Evolutionary conservation across 768 basidiomycete species (phyloP), one percentile per base, ranked within the genome.

Genomic region (Amanita phalloides): DNA sequence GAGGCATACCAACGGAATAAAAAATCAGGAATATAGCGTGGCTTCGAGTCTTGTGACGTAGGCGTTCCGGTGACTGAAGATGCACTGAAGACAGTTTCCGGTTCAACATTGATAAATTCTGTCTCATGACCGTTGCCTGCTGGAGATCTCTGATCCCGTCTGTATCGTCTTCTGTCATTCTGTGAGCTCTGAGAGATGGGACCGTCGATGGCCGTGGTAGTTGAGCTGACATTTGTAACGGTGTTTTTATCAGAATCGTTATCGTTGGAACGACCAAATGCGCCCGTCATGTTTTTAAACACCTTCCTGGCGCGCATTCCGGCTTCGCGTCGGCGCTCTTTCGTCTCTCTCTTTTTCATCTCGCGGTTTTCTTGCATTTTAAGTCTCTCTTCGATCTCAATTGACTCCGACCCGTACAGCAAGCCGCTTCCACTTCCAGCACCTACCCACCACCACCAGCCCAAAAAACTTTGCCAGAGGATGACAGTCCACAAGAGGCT

Each of bases 401-500:
- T 67, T 30, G 69, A 63, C n/a, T 86, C 84, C 7, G 69, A 68
- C 30, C 68, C 63, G n/a, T 62, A 62, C 28, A 59, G 77, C 32
- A 71, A 56, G 5, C 68, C 68, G 26, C 83, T 75, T 7, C 84
- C 88, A 73, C 86, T 90, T 4, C 91, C 87, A 2, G 86, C 81
- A n/a, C 93, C 93, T 11, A 92, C 91, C 92, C 92, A 97, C 93
- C 93, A 97, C 93, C 93, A 97, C 90, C 91, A 97, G 0, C 90
- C 92, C 20, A 96, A 67, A 67, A 94, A 95, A 66, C 82, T 90
- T 73, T 99, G 96, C 96, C 96, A 99, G 17, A 98, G 77, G 9
- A 97, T 81, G 47, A 96, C 82, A 6, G 87, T 84, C 82, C 91
- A 94, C 66, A 91, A 81, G 48, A 97, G 73, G 21, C 84, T 80